These are phyloP conservation scores for Pythium angustatum DNA, from an alignment of 352 stramenopile genomes.

Conservation along the genomic window DNA sequence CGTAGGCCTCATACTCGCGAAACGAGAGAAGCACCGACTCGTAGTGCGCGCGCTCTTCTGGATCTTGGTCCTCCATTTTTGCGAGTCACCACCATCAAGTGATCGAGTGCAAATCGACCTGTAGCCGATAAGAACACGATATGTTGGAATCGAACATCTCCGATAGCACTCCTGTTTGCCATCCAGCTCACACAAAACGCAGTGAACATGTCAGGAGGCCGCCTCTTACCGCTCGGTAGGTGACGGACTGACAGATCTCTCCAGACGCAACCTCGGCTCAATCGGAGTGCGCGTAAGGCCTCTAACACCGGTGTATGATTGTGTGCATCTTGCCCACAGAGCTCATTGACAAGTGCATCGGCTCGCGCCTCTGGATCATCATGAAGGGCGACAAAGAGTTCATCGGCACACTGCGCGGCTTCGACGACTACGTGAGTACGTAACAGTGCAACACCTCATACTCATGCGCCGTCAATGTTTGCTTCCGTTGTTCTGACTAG, in stretches of 20 bases:
- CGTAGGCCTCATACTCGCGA: conserved; percentile 80
- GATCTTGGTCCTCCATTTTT: conserved; percentile 40
- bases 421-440: conserved; percentile 97
- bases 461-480: not conserved
- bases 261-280: too few species aligned
- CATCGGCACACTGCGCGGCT: conserved; percentile 92
- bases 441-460: conserved; percentile 15
- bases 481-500: not conserved
- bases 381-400: conserved; percentile 99
- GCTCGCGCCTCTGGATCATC: conserved; percentile 98
- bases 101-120: too few species aligned
- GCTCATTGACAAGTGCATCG: conserved; percentile 99
- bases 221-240: conserved; percentile 78
- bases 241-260: not conserved
- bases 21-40: conserved; percentile 84
- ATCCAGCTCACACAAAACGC: conserved; percentile 8
- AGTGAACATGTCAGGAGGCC: conserved; percentile 66
- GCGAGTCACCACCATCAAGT: too few species aligned
- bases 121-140: conserved; percentile 25
- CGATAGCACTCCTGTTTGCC: not conserved
- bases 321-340: conserved; percentile 63
- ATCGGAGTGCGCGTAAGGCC: too few species aligned
- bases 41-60: conserved; percentile 82
- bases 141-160: not conserved
- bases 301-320: too few species aligned